Conservation (phyloP, 2,329 filamentous ascomycete species). For the Calonectria crousiana region DNA sequence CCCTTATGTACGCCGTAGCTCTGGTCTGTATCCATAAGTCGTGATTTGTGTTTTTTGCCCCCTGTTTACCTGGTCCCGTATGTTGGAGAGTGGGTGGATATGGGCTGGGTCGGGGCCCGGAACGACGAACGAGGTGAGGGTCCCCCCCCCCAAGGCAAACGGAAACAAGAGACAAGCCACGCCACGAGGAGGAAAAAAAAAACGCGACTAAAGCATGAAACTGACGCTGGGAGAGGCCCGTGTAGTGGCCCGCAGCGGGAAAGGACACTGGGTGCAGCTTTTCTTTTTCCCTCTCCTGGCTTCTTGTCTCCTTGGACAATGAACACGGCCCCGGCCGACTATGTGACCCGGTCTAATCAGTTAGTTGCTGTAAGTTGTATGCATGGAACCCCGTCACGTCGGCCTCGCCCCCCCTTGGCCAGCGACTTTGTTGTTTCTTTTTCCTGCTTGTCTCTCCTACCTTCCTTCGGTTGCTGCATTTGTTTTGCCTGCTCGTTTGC, state of each 20-base stretch:
- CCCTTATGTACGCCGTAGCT: constrained; percentile 38
- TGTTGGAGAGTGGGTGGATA: constrained; percentile 28
- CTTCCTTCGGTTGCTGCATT: background rate
- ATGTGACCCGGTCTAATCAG: constrained; percentile 32
- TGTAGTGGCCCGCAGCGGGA: constrained; percentile 46
- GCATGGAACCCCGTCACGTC: constrained; percentile 26
- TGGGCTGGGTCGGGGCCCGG: constrained; percentile 26
- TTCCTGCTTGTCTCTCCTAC: background rate
- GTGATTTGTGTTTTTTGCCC: constrained; percentile 6
- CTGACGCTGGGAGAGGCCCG: background rate
- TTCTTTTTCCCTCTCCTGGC: background rate
- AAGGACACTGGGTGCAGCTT: constrained; percentile 33
- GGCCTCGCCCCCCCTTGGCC: background rate
- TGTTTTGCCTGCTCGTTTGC: background rate
- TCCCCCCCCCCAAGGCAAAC: background rate
- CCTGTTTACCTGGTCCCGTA: background rate
- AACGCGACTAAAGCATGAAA: background rate
- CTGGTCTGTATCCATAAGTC: background rate
- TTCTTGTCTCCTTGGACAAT: constrained; percentile 37
- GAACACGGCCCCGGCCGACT: constrained; percentile 40
- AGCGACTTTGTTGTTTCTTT: background rate
- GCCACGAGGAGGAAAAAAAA: background rate
- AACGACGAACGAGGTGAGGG: background rate
- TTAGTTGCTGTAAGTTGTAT: constrained; percentile 25
- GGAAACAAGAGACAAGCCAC: background rate